Evolutionary conservation across 1,284 basidiomycete genomes (phyloP).

Genomic region (Rhodotorula sp.): DNA sequence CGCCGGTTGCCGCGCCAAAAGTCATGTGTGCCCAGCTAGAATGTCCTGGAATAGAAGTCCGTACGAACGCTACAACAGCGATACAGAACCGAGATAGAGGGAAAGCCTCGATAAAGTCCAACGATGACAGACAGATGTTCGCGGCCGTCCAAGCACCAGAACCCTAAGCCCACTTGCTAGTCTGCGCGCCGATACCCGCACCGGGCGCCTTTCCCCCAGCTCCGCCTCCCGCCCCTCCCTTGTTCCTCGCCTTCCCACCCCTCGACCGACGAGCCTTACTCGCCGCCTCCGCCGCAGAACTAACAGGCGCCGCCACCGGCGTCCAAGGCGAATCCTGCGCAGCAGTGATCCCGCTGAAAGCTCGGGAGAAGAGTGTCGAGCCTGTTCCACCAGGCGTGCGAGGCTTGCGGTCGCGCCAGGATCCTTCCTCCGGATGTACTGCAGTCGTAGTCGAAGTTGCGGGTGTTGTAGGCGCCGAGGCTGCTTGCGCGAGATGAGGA

Average conservation of each 20-base stretch:
- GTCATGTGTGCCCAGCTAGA: too few relatives aligned
- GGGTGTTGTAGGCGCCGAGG: neutral
- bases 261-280: neutral
- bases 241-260: neutral
- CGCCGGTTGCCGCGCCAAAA: too few relatives aligned
- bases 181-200: neutral
- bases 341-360: too few relatives aligned
- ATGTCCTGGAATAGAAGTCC: too few relatives aligned
- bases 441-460: neutral
- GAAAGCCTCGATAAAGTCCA: too few relatives aligned
- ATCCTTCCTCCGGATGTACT: neutral
- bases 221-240: neutral
- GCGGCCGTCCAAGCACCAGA: neutral
- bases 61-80: too few relatives aligned
- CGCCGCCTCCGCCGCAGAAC: neutral
- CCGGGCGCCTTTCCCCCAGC: neutral
- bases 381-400: neutral
- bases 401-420: neutral
- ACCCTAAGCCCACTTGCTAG: conserved; percentile 8
- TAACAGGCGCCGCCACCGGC: neutral
- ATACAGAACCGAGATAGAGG: too few relatives aligned
- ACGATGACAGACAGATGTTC: too few relatives aligned
- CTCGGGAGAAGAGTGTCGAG: neutral
- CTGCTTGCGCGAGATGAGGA: neutral
- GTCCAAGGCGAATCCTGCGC: too few relatives aligned